Percentiles rank a stretch among this genome's conserved stretches.
These are phyloP conservation scores for Lentinula edodes DNA, from an alignment of 768 basidiomycete genomes.

Conservation along the genomic window DNA sequence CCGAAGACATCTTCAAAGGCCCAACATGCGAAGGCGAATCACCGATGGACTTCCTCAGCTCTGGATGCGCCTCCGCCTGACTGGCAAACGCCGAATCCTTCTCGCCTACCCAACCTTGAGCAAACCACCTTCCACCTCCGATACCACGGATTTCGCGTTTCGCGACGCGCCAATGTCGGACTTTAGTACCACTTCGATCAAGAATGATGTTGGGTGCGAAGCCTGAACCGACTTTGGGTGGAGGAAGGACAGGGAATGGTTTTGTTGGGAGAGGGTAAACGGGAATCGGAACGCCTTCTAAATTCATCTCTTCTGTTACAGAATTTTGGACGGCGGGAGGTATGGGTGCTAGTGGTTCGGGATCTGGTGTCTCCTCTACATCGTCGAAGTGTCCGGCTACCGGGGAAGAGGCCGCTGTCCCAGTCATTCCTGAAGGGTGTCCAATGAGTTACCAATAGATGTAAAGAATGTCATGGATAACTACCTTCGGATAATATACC, in stretches of 20 bases:
- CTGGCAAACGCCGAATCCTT: slow-evolving; percentile 66
- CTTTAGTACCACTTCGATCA: slow-evolving; percentile 55
- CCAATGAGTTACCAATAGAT: slow-evolving; percentile 7
- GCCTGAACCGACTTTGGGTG: slow-evolving; percentile 63
- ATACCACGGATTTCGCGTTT: slow-evolving; percentile 78
- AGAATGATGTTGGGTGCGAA: slow-evolving; percentile 64
- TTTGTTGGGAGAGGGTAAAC: slow-evolving; percentile 77
- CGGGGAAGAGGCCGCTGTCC: slow-evolving; percentile 73
- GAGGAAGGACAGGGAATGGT: slow-evolving; percentile 77
- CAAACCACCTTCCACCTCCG: slow-evolving; percentile 79
- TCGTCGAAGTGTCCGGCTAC: slow-evolving; percentile 42
- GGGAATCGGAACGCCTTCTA: slow-evolving; percentile 61
- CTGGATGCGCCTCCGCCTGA: slow-evolving; percentile 23
- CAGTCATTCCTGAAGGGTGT: slow-evolving; percentile 44
- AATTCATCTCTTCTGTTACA: slow-evolving; percentile 37
- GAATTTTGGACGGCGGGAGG: slow-evolving; percentile 15
- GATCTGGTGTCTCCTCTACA: slow-evolving; percentile 41
- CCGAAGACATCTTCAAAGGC: slow-evolving; percentile 34
- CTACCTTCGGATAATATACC: slow-evolving; percentile 61
- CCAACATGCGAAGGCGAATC: slow-evolving; percentile 23
- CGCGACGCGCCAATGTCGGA: slow-evolving; percentile 69
- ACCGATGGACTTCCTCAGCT: slow-evolving; percentile 24
- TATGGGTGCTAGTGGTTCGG: slow-evolving; percentile 31
- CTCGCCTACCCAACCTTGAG: slow-evolving; percentile 77
- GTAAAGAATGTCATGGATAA: slow-evolving; percentile 3